A percentile compares a stretch with the other conserved stretches of the same genome.
phyloP scores from a whole-genome alignment of 75 land plant species.

The Sequoiadendron giganteum region DNA sequence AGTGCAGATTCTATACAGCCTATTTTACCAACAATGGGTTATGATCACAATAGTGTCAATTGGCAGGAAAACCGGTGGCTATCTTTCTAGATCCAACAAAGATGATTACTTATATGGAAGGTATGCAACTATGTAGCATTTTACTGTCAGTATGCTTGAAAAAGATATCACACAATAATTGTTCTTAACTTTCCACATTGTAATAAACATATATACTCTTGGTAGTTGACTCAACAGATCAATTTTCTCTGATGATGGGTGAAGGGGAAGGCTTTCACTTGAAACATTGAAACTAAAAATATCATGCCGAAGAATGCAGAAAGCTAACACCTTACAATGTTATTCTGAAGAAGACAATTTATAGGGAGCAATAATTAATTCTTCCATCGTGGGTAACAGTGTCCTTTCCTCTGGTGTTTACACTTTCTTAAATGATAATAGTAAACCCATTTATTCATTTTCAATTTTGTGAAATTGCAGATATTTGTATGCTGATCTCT shows the following conservation, averaged over 20 bases:
- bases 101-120: conserved; percentile 93
- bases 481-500: conserved; percentile 79
- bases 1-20: conserved; percentile 51
- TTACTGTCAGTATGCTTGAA: background rate
- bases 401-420: background rate
- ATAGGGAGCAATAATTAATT: background rate
- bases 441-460: background rate
- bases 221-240: background rate
- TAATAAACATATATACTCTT: background rate
- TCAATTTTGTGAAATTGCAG: conserved; percentile 35
- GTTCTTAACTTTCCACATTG: background rate
- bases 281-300: background rate
- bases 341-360: background rate
- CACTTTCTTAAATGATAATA: background rate
- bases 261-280: background rate
- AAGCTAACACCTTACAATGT: background rate
- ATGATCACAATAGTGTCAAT: conserved; percentile 58
- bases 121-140: conserved; percentile 30
- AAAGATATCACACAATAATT: background rate
- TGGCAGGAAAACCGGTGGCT: conserved; percentile 63
- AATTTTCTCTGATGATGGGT: background rate
- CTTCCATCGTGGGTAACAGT: background rate
- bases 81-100: conserved; percentile 67
- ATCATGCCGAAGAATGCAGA: background rate
- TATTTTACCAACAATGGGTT: conserved; percentile 72